Evolutionary conservation across 805 yeast species (phyloP).

Genomic region (Candida tammaniensis): DNA sequence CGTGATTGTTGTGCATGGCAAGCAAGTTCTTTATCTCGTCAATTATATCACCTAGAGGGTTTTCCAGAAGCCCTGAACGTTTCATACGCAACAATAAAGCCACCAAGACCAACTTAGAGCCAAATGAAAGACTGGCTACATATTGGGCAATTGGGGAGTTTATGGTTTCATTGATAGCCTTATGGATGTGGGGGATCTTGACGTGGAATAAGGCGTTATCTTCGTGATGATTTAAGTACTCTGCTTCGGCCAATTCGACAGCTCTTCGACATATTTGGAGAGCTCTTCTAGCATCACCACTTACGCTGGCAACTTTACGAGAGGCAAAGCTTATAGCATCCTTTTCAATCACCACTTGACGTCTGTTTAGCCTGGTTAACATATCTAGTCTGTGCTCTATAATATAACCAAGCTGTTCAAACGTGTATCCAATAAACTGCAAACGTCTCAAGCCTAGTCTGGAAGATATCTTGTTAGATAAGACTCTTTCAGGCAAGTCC

Average conservation of each 20-base stretch:
- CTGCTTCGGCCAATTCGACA: slow-evolving; percentile 78
- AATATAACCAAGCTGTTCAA: slow-evolving; percentile 71
- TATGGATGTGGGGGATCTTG: slow-evolving; percentile 69
- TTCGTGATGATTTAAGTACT: slow-evolving; percentile 40
- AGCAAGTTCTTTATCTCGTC: slow-evolving; percentile 66
- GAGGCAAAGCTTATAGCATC: slow-evolving; percentile 92
- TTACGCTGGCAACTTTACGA: slow-evolving; percentile 90
- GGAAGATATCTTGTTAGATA: slow-evolving; percentile 86
- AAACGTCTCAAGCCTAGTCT: slow-evolving; percentile 85
- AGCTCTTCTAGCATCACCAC: slow-evolving; percentile 97
- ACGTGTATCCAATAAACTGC: slow-evolving; percentile 85
- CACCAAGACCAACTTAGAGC: slow-evolving; percentile 69
- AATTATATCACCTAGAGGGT: slow-evolving; percentile 68
- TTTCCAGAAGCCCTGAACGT: slow-evolving; percentile 69
- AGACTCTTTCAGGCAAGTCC: slow-evolving; percentile 90
- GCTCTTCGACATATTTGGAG: slow-evolving; percentile 85
- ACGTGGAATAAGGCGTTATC: slow-evolving; percentile 43
- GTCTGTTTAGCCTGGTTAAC: slow-evolving; percentile 29
- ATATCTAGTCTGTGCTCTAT: slow-evolving; percentile 65
- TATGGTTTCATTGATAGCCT: slow-evolving; percentile 77
- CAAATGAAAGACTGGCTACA: slow-evolving; percentile 58
- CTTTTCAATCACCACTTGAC: slow-evolving; percentile 47
- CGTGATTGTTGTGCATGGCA: slow-evolving; percentile 26
- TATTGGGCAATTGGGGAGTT: slow-evolving; percentile 67
- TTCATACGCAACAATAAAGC: slow-evolving; percentile 63